Evolutionary conservation across 805 yeast species (phyloP).

Genomic region (Cyberlindnera meyerae): DNA sequence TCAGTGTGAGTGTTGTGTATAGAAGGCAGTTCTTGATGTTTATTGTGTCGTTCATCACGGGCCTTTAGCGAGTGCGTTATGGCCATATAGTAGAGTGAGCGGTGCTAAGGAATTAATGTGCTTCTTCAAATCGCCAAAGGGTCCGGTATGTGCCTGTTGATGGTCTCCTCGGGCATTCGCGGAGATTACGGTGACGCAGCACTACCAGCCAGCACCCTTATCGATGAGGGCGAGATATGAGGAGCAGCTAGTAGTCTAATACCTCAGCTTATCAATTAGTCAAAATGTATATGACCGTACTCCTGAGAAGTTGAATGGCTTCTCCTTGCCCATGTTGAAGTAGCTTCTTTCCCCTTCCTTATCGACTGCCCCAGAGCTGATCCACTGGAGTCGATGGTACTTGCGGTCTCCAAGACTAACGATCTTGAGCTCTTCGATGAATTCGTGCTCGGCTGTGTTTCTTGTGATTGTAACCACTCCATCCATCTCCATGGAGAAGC

Average conservation of each 20-base stretch:
- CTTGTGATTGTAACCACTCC: conserved; percentile 53
- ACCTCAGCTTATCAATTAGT: too few relatives aligned
- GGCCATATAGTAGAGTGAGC: too few relatives aligned
- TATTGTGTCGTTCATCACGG: neutral
- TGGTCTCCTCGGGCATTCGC: too few relatives aligned
- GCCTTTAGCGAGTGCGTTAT: too few relatives aligned
- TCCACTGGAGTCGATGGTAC: conserved; percentile 74
- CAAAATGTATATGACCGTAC: too few relatives aligned
- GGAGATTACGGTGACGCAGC: too few relatives aligned
- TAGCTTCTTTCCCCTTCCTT: conserved; percentile 50
- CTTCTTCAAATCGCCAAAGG: too few relatives aligned
- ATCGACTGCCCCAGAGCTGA: conserved; percentile 51
- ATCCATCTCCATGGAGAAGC: conserved; percentile 47
- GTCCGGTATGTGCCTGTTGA: too few relatives aligned
- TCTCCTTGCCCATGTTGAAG: conserved; percentile 65
- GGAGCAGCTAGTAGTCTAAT: too few relatives aligned
- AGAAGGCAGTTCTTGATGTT: conserved; percentile 26
- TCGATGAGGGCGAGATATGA: too few relatives aligned
- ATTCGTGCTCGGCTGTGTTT: conserved; percentile 53
- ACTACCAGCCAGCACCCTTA: too few relatives aligned
- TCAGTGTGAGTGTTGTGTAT: conserved; percentile 44
- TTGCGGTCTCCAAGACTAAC: conserved; percentile 54
- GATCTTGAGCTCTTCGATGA: conserved; percentile 59
- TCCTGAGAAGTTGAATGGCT: conserved; percentile 65
- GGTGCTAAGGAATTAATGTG: too few relatives aligned